Base-by-base conservation (phyloP, 164 flowering plant species). In the Warburgia ugandensis region DNA sequence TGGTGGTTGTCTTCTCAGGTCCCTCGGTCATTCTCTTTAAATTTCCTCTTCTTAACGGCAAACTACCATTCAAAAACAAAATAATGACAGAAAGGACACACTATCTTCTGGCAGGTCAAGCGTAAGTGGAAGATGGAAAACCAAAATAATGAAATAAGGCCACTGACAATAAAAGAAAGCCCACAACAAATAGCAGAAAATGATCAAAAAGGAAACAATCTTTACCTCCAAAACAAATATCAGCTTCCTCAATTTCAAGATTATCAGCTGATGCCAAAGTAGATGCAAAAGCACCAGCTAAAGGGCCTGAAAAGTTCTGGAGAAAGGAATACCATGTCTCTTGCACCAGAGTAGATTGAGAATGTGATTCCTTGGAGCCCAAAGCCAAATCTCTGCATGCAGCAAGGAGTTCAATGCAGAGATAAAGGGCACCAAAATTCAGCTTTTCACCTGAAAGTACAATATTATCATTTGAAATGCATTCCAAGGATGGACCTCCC, bases 371-470 rank as follows among this genome's bases (percentile, higher is more conserved):
- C 35, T 57, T 54, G 28, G 63, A 67, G 52, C 63, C 51, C 38
- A 52, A 39, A 38, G 67, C 60, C 61, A 77, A 67, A 51, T 73
- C 68, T 68, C 80, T 75, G 65, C 79, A 81, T 50, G 86, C 90
- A 58, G 64, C 66, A 62, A 91, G 80, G 40, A 91, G 76, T 67
- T 79, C 78, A 58, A 70, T 44, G 69, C 86, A 77, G 46, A 91
- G 86, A 66, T 73, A 81, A 14, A 85, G 73, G 35, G 80, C 85
- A 30, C 83, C 84, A 65, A 69, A 75, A 58, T 74, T 75, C 43
- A 62, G n/a, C n/a, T n/a, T 41, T 48, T 43, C 25, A 44, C 39
- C 52, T 5, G 57, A 52, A 48, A 52, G 25, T 3, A 37, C 1
- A 50, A 7, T 2, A 51, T 54, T 43, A 20, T 36, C 68, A 40